These are phyloP conservation scores for Candida namnaoensis DNA, from an alignment of 805 yeast species.

Conservation along the genomic window DNA sequence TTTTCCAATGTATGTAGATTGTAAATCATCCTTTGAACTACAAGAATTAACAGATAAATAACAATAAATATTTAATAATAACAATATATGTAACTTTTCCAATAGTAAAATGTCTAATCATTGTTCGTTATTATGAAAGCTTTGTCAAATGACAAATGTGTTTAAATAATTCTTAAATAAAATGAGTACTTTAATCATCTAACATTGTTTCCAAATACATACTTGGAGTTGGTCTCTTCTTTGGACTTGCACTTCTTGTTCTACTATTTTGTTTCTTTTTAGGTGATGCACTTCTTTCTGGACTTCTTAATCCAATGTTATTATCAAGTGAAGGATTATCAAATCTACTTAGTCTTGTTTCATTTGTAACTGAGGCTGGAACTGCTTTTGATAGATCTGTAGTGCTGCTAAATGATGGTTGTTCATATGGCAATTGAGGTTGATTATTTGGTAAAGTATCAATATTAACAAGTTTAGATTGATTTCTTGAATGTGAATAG, in stretches of 20 bases:
- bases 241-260: constrained; percentile 9
- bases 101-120: no score
- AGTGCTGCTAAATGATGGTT: constrained; percentile 1
- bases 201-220: constrained; percentile 43
- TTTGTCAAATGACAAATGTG: no score
- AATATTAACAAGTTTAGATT: constrained; percentile 30
- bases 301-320: constrained; percentile 8
- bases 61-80: no score
- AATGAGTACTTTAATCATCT: constrained; percentile 19
- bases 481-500: constrained; percentile 24
- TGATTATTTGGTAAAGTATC: constrained; percentile 3
- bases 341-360: not conserved
- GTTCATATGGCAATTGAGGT: constrained; percentile 5
- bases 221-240: constrained; percentile 30
- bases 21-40: no score
- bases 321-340: constrained; percentile 9
- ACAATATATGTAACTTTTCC: no score
- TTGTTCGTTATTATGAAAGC: no score
- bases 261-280: not conserved
- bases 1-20: no score
- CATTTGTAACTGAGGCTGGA: not conserved
- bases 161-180: not conserved
- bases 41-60: no score
- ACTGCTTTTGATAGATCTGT: not conserved
- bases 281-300: constrained; percentile 5